Percentiles rank a stretch among this genome's conserved stretches.
phyloP scores from a whole-genome alignment of 2,329 filamentous ascomycete genomes.

The Alternaria conjuncta region DNA sequence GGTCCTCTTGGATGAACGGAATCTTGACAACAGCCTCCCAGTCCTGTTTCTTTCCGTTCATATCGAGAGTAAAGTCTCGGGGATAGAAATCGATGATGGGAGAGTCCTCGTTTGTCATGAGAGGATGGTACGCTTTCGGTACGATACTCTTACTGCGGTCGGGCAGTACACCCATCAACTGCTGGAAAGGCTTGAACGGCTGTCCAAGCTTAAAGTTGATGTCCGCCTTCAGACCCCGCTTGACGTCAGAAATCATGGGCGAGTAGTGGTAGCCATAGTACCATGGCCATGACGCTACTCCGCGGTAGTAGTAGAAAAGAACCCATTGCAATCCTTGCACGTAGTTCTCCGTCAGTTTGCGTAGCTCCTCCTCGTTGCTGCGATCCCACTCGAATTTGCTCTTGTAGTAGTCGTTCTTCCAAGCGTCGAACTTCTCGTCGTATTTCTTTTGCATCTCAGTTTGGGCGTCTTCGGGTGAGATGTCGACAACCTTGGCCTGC shows the following conservation, averaged over 20 bases:
- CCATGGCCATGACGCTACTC: constrained; percentile 98
- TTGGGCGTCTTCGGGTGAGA: constrained; percentile 79
- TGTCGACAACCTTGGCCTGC: constrained; percentile 82
- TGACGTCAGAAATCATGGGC: constrained; percentile 95
- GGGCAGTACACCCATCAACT: constrained; percentile 96
- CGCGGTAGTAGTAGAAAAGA: constrained; percentile 95
- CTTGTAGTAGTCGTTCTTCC: constrained; percentile 94
- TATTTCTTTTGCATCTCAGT: constrained; percentile 83
- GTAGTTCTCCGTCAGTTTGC: constrained; percentile 89
- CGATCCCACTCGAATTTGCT: constrained; percentile 90
- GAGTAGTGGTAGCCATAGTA: constrained; percentile 97
- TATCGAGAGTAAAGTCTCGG: constrained; percentile 94
- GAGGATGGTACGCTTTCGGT: constrained; percentile 80
- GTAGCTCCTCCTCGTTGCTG: constrained; percentile 80
- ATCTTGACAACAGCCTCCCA: constrained; percentile 99
- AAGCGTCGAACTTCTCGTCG: constrained; percentile 84
- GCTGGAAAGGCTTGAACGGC: constrained; percentile 93
- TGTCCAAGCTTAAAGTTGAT: constrained; percentile 93
- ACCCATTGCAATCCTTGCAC: constrained; percentile 98
- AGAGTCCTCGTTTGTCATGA: constrained; percentile 90
- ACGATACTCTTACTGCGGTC: constrained; percentile 98
- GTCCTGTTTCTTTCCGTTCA: constrained; percentile 99
- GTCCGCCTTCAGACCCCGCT: constrained; percentile 83
- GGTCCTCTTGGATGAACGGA: constrained; percentile 93
- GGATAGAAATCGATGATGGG: constrained; percentile 99